A percentile compares a stretch with the other conserved stretches of the same genome.
These are phyloP conservation scores for Arthrobotrys conoides DNA, from an alignment of 2,329 filamentous ascomycete genomes.

Conservation along the genomic window DNA sequence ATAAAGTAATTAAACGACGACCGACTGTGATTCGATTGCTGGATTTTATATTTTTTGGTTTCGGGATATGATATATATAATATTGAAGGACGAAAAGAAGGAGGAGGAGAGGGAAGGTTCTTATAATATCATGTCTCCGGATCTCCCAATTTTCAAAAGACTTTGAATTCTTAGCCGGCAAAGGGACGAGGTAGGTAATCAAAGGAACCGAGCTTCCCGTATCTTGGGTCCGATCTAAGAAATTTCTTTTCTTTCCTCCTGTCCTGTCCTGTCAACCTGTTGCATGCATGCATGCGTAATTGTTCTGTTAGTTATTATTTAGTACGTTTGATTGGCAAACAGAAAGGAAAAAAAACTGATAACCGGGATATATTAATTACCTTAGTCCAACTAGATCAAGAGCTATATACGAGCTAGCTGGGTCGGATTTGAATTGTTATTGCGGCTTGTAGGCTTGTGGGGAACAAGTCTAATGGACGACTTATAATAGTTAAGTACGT, in stretches of 20 bases:
- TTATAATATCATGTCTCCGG: constrained; percentile 6
- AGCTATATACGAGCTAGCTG: background rate
- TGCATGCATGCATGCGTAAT: background rate
- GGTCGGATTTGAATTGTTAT: background rate
- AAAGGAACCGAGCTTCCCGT: constrained; percentile 16
- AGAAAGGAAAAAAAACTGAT: background rate
- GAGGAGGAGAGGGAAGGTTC: background rate
- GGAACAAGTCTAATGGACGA: too few species aligned
- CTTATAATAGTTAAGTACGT: too few species aligned
- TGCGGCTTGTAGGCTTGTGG: too few species aligned
- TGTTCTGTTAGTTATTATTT: too few species aligned
- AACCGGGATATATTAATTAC: background rate
- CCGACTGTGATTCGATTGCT: background rate
- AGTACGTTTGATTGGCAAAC: background rate
- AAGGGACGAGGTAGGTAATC: background rate
- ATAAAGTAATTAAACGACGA: background rate
- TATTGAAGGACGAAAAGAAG: background rate
- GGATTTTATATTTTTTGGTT: too few species aligned
- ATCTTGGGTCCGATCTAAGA: constrained; percentile 12
- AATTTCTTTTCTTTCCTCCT: background rate
- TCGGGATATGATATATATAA: background rate
- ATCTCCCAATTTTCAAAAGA: too few species aligned
- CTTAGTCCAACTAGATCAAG: too few species aligned
- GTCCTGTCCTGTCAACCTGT: background rate
- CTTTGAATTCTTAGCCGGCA: background rate